Evolutionary conservation across 140 eudicot genomes (phyloP).

Genomic region (Bidens hawaiensis): DNA sequence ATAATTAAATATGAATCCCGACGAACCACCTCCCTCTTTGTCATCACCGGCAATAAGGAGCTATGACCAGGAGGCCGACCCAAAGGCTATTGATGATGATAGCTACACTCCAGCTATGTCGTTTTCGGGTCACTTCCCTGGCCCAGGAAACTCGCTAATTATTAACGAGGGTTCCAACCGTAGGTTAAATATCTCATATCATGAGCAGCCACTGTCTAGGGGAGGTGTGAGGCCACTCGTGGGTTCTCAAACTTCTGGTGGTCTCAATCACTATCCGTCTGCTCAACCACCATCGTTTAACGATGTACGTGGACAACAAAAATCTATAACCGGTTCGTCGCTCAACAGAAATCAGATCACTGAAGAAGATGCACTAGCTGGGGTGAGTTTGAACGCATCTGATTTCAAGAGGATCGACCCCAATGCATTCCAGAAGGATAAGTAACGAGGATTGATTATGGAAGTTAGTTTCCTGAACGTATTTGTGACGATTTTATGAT

Average conservation of each 20-base stretch:
- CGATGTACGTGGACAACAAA: not conserved
- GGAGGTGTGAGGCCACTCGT: conserved; percentile 2
- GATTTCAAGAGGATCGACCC: not conserved
- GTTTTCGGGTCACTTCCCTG: not conserved
- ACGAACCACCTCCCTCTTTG: not conserved
- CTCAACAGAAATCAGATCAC: not conserved
- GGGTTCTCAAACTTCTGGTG: conserved; percentile 2
- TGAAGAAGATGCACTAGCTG: not conserved
- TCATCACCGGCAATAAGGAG: not conserved
- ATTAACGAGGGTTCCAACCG: not conserved
- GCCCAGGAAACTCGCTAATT: not conserved
- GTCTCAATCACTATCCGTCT: not conserved
- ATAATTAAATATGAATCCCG: not conserved
- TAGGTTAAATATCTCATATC: not conserved
- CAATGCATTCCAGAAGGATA: not conserved
- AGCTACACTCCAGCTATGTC: not conserved
- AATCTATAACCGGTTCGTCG: not conserved
- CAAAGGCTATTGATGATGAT: not conserved
- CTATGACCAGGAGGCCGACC: not conserved
- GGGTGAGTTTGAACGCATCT: conserved; percentile 4
- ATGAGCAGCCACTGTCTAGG: conserved; percentile 1
- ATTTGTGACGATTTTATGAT: not conserved
- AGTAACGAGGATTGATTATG: not conserved
- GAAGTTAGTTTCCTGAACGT: not conserved
- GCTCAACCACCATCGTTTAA: conserved; percentile 14